Evolutionary conservation across 352 stramenopile genomes (phyloP).

Genomic region (Halophytophthora polymorphica): DNA sequence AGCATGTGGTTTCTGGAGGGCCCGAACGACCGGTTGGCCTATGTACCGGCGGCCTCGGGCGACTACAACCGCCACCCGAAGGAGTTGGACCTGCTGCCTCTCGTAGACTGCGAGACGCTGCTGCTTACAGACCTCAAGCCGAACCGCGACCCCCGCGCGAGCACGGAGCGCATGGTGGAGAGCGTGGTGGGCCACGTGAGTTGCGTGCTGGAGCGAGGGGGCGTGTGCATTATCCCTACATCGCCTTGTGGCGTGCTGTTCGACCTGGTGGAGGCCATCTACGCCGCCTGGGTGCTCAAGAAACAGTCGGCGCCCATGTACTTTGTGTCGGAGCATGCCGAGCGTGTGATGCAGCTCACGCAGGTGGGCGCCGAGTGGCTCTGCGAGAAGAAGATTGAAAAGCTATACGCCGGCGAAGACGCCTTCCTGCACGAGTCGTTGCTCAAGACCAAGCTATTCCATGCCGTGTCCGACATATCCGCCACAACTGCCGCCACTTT

Average conservation of each 20-base stretch:
- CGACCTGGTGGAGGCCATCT: constrained; percentile 74
- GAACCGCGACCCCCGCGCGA: constrained; percentile 66
- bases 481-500: constrained; percentile 42
- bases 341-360: constrained; percentile 47
- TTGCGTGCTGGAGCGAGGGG: constrained; percentile 59
- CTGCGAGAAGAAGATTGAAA: constrained; percentile 82
- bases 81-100: constrained; percentile 68
- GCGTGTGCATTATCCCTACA: constrained; percentile 66
- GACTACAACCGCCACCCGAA: constrained; percentile 86
- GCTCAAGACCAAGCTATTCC: constrained; percentile 46
- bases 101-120: constrained; percentile 78
- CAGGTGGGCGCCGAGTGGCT: constrained; percentile 73
- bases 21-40: constrained; percentile 64
- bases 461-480: constrained; percentile 41
- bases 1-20: constrained; percentile 74
- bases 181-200: constrained; percentile 52
- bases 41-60: constrained; percentile 69
- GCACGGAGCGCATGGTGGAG: constrained; percentile 72
- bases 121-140: constrained; percentile 76
- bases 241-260: constrained; percentile 65
- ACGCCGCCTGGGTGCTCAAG: constrained; percentile 42
- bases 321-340: constrained; percentile 57
- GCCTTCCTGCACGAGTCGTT: constrained; percentile 68
- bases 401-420: constrained; percentile 65
- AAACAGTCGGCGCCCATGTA: constrained; percentile 60